phyloP scores from a whole-genome alignment of 208 protist species.

The Trypanosoma avium region DNA sequence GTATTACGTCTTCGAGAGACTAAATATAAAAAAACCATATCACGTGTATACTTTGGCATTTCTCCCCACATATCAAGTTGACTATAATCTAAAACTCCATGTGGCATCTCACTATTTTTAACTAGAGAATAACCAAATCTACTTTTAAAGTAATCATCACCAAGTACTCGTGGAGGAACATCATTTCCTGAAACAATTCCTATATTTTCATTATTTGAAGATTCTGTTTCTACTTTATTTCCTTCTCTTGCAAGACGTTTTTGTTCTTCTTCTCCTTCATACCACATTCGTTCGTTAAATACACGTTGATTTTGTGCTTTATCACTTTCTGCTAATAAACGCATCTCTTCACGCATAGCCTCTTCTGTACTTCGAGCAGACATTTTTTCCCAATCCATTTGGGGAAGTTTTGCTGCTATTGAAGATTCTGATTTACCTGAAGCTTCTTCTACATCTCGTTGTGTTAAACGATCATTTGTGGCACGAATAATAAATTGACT shows the following conservation, averaged over 20 bases:
- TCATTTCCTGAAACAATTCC: background rate
- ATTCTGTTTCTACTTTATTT: too few relatives aligned
- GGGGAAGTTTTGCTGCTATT: slow-evolving; percentile 46
- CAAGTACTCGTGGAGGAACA: slow-evolving; percentile 69
- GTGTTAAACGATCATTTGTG: slow-evolving; percentile 48
- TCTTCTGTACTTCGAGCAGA: slow-evolving; percentile 42
- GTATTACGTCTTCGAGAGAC: slow-evolving; percentile 85
- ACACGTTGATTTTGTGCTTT: slow-evolving; percentile 59
- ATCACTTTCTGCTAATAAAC: slow-evolving; percentile 51
- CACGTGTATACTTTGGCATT: slow-evolving; percentile 85
- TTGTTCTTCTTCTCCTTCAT: slow-evolving; percentile 56
- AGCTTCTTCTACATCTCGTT: slow-evolving; percentile 11
- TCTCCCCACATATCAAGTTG: slow-evolving; percentile 88
- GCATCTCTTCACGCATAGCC: slow-evolving; percentile 55
- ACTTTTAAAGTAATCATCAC: slow-evolving; percentile 76
- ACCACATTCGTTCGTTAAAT: slow-evolving; percentile 82
- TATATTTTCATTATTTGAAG: too few relatives aligned
- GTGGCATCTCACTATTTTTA: slow-evolving; percentile 38
- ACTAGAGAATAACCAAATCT: slow-evolving; percentile 84
- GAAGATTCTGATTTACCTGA: slow-evolving; percentile 4
- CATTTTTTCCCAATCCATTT: slow-evolving; percentile 53
- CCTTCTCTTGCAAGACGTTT: too few relatives aligned
- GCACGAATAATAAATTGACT: slow-evolving; percentile 70
- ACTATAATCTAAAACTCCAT: slow-evolving; percentile 45
- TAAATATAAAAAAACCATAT: slow-evolving; percentile 87